Conservation (phyloP, 768 basidiomycete species). For the Termitomyces sp. region DNA sequence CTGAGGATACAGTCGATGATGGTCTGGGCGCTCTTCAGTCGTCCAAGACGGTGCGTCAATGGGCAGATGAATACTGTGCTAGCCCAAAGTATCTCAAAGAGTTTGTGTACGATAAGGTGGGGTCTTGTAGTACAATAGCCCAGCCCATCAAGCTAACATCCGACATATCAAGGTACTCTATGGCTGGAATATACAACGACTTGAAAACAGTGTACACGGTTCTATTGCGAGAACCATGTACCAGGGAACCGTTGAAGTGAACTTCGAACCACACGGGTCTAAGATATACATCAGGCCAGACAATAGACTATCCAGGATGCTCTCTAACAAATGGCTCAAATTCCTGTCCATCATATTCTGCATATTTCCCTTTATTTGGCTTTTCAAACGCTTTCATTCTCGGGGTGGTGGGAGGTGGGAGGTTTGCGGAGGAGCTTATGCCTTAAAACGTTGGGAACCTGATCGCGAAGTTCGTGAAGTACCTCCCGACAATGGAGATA, state of each 20-base stretch:
- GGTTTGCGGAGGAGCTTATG: conserved; percentile 73
- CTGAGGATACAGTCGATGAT: conserved; percentile 13
- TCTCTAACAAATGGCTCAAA: conserved; percentile 71
- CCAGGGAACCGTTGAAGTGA: conserved; percentile 43
- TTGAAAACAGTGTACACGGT: conserved; percentile 37
- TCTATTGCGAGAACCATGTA: conserved; percentile 43
- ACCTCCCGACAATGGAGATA: neutral
- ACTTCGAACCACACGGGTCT: conserved; percentile 42
- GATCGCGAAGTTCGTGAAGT: neutral
- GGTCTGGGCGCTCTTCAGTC: conserved; percentile 35
- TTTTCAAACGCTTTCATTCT: conserved; percentile 66
- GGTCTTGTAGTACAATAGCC: conserved; percentile 2
- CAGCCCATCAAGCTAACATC: neutral
- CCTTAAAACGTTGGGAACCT: conserved; percentile 53
- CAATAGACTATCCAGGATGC: conserved; percentile 59
- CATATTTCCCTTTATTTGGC: conserved; percentile 79
- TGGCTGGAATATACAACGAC: conserved; percentile 43
- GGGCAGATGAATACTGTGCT: conserved; percentile 82
- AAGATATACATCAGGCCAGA: conserved; percentile 65
- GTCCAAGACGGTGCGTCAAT: conserved; percentile 62
- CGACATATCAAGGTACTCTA: conserved; percentile 31
- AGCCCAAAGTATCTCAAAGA: conserved; percentile 73
- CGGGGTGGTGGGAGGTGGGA: conserved; percentile 73
- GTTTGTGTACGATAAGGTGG: conserved; percentile 69
- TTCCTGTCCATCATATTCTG: conserved; percentile 64